Evolutionary conservation across 108 stramenopile species (phyloP), one percentile per base, ranked within the genome.

Genomic region (Hondaea fermentalgiana): DNA sequence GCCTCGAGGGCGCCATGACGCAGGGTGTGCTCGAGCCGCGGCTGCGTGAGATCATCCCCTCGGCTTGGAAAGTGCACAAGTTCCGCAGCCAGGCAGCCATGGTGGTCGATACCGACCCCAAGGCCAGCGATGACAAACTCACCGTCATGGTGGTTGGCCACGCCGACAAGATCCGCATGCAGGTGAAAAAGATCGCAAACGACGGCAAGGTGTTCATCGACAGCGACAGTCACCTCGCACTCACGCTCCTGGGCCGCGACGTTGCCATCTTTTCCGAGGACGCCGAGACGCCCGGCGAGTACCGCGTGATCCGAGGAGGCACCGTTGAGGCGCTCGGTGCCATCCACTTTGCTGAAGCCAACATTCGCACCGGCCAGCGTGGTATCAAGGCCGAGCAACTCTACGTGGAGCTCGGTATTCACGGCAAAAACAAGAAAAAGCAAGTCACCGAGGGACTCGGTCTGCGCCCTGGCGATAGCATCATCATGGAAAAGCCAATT

Each of bases 101-200:
- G 10, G 76, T 83, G 45, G 45, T 83, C 19, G 76, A 83, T 23
- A 83, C 76, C 10, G 76, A 83, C 76, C 76, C 76, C 12, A 4
- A 83, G 10, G 76, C 76, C 28, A 45, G 76, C 76, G 23, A 43
- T 12, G 76, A 83, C 23, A 83, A 83, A 45, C 76, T 83, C 25
- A 83, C 76, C 12, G 19, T 21, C 17, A 83, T 83, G 76, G 51
- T 83, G 49, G 76, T 83, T 6, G 76, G 76, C 76, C 76, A 83
- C 76, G 49, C 51, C 25, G 76, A 83, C 51, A 83, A 83, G 76
- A 83, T 83, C 51, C 76, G 76, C 76, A 83, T 83, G 76, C 76
- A 83, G 51, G 51, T 83, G 49, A 21, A 28, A 8, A 83, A 83
- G 76, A 83, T 83, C 51, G 76, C 49, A 14, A 28, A 83, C 51